These are phyloP conservation scores for Kwoniella dejecticola DNA, from an alignment of 768 basidiomycete species.

Conservation along the genomic window DNA sequence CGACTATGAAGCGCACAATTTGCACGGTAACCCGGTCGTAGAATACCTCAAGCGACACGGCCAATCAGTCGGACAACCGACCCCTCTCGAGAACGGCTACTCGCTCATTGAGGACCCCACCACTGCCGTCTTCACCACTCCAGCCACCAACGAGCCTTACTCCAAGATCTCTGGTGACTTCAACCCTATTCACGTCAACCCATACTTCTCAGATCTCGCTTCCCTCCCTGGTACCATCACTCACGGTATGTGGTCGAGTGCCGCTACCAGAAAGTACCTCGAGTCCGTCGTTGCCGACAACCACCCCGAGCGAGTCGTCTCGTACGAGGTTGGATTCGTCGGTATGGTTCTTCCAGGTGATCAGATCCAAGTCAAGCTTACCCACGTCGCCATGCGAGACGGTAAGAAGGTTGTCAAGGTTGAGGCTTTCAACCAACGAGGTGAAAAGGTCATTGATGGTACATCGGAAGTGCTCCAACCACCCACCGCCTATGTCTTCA, in stretches of 20 bases:
- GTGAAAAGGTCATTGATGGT: slow-evolving; percentile 89
- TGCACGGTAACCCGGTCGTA: slow-evolving; percentile 88
- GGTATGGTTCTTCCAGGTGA: slow-evolving; percentile 96
- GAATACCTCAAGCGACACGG: slow-evolving; percentile 93
- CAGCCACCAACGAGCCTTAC: slow-evolving; percentile 91
- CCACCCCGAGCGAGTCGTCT: slow-evolving; percentile 82
- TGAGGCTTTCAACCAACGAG: slow-evolving; percentile 77
- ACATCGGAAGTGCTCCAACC: slow-evolving; percentile 92
- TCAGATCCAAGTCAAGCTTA: slow-evolving; percentile 79
- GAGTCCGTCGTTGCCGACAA: slow-evolving; percentile 94
- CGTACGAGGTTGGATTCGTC: slow-evolving; percentile 93
- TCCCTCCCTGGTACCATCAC: slow-evolving; percentile 94
- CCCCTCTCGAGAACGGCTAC: slow-evolving; percentile 82
- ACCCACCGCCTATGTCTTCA: slow-evolving; percentile 91
- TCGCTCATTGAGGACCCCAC: slow-evolving; percentile 68
- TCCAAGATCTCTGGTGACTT: slow-evolving; percentile 95
- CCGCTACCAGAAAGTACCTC: slow-evolving; percentile 86
- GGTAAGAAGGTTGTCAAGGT: slow-evolving; percentile 91
- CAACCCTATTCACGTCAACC: slow-evolving; percentile 98
- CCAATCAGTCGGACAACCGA: slow-evolving; percentile 70
- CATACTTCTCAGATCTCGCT: slow-evolving; percentile 94
- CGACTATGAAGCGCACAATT: slow-evolving; percentile 81
- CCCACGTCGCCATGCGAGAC: slow-evolving; percentile 85
- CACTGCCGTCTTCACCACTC: slow-evolving; percentile 73
- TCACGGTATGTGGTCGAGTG: slow-evolving; percentile 95